Base-by-base conservation (phyloP, 345 rosid genomes). In the Brassica cretica region DNA sequence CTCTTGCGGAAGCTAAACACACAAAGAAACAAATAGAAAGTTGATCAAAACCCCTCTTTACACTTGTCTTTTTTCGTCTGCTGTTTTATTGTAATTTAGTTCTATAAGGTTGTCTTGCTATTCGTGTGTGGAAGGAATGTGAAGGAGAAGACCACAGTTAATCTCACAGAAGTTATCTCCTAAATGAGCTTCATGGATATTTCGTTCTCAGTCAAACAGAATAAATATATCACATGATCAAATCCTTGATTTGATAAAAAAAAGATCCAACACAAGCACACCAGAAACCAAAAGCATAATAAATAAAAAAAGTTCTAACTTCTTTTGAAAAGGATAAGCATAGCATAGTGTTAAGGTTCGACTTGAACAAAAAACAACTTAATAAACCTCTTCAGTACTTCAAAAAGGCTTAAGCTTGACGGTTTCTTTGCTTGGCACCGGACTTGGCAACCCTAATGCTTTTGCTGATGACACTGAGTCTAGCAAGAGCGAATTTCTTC, bases 361-460 rank as follows among this genome's bases (percentile, higher is more conserved):
- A 73, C 73, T 19, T 79, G 44, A 63, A 68, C 30, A 7, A 59
- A 33, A 18, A 72, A 65, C 9, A 67, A 61, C 73, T 39, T 65
- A 14, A 49, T 7, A 72, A 75, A 39, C 29, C 30, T 74, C 75
- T 74, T 68, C 78, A 65, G 27, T 66, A 70, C 76, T 75, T 59
- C 49, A 70, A 64, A 70, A 64, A 63, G 61, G 32, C 14, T 15
- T 51, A 64, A 69, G 74, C 89, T 78, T 93, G 98, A 74, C 98
- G 90, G 85, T 86, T 93, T 85, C 85, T 90, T 94, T 93, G 90
- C 91, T 91, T 93, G 74, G 81, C 91, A 80, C 98, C 99, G 30
- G 97, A 91, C 79, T 89, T 95, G 11, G 94, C 81, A 68, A 91
- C 89, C 89, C 86, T 92, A 51, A 93, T 85, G 81, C 99, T 86